phyloP scores from a whole-genome alignment of 2,329 filamentous ascomycete genomes.

The Plenodomus tracheiphilus region DNA sequence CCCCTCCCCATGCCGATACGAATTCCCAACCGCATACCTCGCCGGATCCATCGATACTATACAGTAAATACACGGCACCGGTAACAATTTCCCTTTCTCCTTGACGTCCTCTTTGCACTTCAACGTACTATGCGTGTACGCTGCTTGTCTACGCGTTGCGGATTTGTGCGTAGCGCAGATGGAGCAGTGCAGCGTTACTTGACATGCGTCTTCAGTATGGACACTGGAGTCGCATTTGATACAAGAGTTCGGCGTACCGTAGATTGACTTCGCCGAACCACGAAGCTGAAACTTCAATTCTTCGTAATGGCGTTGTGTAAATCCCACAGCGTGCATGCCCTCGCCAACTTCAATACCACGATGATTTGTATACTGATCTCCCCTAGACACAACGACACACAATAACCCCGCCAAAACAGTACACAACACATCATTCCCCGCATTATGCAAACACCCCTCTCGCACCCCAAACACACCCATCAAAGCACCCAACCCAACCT shows the following conservation, averaged over 20 bases:
- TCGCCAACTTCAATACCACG: no score
- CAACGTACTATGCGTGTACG: not conserved
- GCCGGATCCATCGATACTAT: conserved; percentile 4
- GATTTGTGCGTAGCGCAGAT: not conserved
- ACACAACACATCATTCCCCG: conserved; percentile 15
- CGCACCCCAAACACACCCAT: conserved; percentile 1
- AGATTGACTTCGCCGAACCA: not conserved
- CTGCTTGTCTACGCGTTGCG: not conserved
- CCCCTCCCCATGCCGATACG: no score
- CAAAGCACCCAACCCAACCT: conserved; percentile 6
- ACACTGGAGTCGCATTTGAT: not conserved
- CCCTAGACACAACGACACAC: no score
- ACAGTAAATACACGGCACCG: conserved; percentile 6
- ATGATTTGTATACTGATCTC: no score
- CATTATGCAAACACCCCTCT: conserved; percentile 17
- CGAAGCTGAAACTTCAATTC: no score
- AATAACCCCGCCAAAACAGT: conserved; percentile 14
- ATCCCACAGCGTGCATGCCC: no score
- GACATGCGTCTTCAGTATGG: not conserved
- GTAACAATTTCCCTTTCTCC: not conserved
- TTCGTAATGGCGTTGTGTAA: no score
- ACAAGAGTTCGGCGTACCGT: no score
- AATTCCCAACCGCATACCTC: no score
- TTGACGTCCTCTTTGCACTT: not conserved
- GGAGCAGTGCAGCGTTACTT: not conserved